phyloP scores from a whole-genome alignment of 2,329 filamentous ascomycete genomes.

The Aureobasidium pullulans region DNA sequence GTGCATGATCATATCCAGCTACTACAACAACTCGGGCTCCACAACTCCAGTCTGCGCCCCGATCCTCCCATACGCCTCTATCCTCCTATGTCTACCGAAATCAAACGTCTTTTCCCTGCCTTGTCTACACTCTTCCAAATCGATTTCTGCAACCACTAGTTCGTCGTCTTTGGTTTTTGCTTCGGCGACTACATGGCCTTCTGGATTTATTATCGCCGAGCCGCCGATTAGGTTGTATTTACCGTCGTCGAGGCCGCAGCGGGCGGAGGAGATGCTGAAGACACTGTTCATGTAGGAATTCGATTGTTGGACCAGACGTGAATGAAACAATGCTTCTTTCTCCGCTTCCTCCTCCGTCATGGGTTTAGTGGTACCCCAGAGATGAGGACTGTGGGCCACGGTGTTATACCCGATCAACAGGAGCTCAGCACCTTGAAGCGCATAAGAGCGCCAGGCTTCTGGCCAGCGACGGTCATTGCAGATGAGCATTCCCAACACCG shows the following conservation, averaged over 20 bases:
- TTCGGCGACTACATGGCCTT: conserved; percentile 46
- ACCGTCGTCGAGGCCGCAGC: conserved; percentile 47
- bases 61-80: conserved; percentile 38
- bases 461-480: conserved; percentile 51
- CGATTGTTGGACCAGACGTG: conserved; percentile 40
- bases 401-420: conserved; percentile 47
- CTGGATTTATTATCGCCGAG: conserved; percentile 41
- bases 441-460: conserved; percentile 46
- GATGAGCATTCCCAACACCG: conserved; percentile 49
- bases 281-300: conserved; percentile 48
- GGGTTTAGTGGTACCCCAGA: conserved; percentile 36
- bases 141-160: conserved; percentile 44
- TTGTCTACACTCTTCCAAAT: conserved; percentile 40
- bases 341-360: conserved; percentile 41
- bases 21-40: conserved; percentile 27
- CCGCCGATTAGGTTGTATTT: conserved; percentile 43
- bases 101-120: conserved; percentile 44
- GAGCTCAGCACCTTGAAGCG: conserved; percentile 45
- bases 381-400: conserved; percentile 38
- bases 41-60: conserved; percentile 35
- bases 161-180: conserved; percentile 43
- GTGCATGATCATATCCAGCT: too few relatives aligned
- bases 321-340: conserved; percentile 42
- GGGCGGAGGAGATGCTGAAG: conserved; percentile 43
- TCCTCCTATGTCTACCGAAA: conserved; percentile 37